phyloP scores from a whole-genome alignment of 352 stramenopile genomes.

The Phytophthora palmivora region DNA sequence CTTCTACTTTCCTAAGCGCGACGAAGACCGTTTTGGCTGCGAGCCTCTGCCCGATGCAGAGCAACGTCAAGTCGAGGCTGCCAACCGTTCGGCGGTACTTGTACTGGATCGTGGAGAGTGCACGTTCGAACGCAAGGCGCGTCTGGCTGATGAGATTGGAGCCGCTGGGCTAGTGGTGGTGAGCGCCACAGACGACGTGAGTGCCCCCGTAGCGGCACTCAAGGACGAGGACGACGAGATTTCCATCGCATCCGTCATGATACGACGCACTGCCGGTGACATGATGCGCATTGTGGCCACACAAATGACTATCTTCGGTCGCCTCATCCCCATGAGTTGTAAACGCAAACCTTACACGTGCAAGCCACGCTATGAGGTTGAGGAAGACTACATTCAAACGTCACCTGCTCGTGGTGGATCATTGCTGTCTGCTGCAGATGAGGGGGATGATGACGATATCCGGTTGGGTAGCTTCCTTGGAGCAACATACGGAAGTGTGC shows the following conservation, averaged over 20 bases:
- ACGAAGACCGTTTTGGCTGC: slow-evolving; percentile 53
- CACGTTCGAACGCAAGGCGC: slow-evolving; percentile 71
- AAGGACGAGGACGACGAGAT: slow-evolving; percentile 51
- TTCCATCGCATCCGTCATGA: slow-evolving; percentile 65
- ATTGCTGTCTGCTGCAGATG: slow-evolving; percentile 25
- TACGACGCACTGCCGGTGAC: slow-evolving; percentile 56
- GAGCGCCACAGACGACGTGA: slow-evolving; percentile 52
- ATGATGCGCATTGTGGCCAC: slow-evolving; percentile 46
- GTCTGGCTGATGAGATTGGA: slow-evolving; percentile 52
- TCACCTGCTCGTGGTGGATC: slow-evolving; percentile 43
- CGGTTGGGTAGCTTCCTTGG: slow-evolving; percentile 59
- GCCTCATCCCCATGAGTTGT: slow-evolving; percentile 66
- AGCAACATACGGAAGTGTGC: slow-evolving; percentile 56
- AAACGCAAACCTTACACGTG: slow-evolving; percentile 57
- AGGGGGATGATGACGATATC: slow-evolving; percentile 12
- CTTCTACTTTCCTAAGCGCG: slow-evolving; percentile 52
- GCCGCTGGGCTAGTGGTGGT: slow-evolving; percentile 61
- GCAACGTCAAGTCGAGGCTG: slow-evolving; percentile 26
- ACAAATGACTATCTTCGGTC: slow-evolving; percentile 44
- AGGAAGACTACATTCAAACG: slow-evolving; percentile 50
- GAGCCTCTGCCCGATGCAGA: slow-evolving; percentile 41
- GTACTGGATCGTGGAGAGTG: slow-evolving; percentile 70
- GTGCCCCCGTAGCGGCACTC: slow-evolving; percentile 46
- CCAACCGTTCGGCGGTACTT: slow-evolving; percentile 51
- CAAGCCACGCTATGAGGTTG: slow-evolving; percentile 27